Conservation (phyloP, 2,329 filamentous ascomycete species). For the Trichoderma polysporum region DNA sequence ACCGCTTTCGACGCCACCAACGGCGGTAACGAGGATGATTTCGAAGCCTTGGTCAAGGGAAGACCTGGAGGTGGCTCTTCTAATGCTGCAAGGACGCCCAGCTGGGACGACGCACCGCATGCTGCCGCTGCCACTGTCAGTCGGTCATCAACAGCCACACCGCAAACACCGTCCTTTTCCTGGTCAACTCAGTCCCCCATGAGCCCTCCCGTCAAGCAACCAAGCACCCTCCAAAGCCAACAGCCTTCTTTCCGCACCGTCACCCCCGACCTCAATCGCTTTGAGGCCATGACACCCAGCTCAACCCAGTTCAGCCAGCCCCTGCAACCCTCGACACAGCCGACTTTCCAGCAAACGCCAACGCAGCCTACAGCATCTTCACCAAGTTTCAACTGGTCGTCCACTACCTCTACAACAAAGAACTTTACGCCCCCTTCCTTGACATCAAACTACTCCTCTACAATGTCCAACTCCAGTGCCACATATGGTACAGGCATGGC, state of each 20-base stretch:
- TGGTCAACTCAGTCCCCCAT: conserved; percentile 61
- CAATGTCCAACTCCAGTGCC: conserved; percentile 31
- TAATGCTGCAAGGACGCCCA: conserved; percentile 41
- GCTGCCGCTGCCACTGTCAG: conserved; percentile 27
- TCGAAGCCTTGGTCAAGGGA: conserved; percentile 86
- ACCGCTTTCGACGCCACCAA: conserved; percentile 54
- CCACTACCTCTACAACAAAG: conserved; percentile 30
- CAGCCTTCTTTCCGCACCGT: conserved; percentile 54
- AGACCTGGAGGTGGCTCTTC: conserved; percentile 38
- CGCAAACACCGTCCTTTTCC: conserved; percentile 55
- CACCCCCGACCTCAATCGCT: conserved; percentile 57
- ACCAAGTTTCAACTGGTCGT: conserved; percentile 53
- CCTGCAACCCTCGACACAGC: conserved; percentile 44
- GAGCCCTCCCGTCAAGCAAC: conserved; percentile 32
- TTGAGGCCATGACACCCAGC: conserved; percentile 56
- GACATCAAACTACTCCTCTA: conserved; percentile 32
- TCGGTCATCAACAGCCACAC: conserved; percentile 38
- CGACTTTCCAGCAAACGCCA: conserved; percentile 32
- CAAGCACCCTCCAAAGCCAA: conserved; percentile 37
- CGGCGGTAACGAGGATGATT: conserved; percentile 67
- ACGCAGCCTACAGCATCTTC: conserved; percentile 28
- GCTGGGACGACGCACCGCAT: conserved; percentile 50
- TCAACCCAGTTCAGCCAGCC: conserved; percentile 64
- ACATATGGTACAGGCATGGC: conserved; percentile 38
- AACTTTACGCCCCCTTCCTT: conserved; percentile 28